Percentiles rank a stretch among this genome's conserved stretches.
phyloP scores from a whole-genome alignment of 768 basidiomycete genomes.

The Hygrophorus russula region DNA sequence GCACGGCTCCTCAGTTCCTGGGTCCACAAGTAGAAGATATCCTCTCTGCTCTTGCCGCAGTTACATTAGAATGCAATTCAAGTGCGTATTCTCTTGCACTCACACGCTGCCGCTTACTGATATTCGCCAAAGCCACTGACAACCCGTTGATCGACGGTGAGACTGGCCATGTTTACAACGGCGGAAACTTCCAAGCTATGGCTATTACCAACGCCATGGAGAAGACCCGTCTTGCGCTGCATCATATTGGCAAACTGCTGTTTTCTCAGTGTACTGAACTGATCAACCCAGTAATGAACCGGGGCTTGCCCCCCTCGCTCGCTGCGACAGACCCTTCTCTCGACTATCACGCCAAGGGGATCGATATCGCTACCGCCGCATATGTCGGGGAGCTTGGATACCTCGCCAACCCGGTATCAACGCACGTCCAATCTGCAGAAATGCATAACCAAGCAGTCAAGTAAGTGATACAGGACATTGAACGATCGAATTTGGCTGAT shows the following conservation, averaged over 20 bases:
- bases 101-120: no score
- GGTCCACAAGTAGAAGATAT: constrained; percentile 76
- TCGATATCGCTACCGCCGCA: constrained; percentile 75
- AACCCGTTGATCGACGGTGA: constrained; percentile 71
- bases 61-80: constrained; percentile 69
- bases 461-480: constrained; percentile 25
- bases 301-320: constrained; percentile 64
- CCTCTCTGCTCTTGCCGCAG: constrained; percentile 40
- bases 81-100: constrained; percentile 33
- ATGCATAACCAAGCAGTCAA: constrained; percentile 83
- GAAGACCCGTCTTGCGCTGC: constrained; percentile 63
- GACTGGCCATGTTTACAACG: constrained; percentile 56
- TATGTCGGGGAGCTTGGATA: constrained; percentile 72
- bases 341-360: constrained; percentile 69
- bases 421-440: constrained; percentile 75
- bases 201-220: constrained; percentile 75
- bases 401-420: constrained; percentile 68
- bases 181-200: constrained; percentile 87
- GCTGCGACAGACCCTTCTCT: constrained; percentile 66
- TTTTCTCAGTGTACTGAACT: constrained; percentile 68
- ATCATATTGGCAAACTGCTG: constrained; percentile 60
- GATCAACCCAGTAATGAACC: constrained; percentile 72
- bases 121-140: constrained; percentile 69
- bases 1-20: constrained; percentile 66
- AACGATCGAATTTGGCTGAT: not conserved